Evolutionary conservation across 768 basidiomycete genomes (phyloP).

Genomic region (Hericium erinaceus): DNA sequence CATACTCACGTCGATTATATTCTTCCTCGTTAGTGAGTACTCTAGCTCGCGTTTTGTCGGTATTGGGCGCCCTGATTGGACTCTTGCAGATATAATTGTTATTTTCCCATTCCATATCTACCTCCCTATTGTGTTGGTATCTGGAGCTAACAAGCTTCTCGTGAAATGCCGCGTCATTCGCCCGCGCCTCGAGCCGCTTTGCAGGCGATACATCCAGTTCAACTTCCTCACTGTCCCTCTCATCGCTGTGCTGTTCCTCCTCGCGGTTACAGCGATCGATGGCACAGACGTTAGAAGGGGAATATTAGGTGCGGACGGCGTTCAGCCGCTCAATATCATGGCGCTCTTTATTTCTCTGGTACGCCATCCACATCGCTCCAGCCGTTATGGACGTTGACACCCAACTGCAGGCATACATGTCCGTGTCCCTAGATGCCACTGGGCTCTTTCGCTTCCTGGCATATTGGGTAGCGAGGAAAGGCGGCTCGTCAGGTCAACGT

Average conservation of each 20-base stretch:
- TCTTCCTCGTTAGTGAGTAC: slow-evolving; percentile 1
- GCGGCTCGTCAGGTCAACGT: slow-evolving; percentile 60
- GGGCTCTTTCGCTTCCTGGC: slow-evolving; percentile 83
- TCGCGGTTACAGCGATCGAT: slow-evolving; percentile 22
- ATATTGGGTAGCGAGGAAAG: slow-evolving; percentile 72
- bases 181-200: background rate
- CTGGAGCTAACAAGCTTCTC: background rate
- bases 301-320: slow-evolving; percentile 68
- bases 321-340: slow-evolving; percentile 89
- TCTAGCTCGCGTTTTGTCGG: background rate
- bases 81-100: slow-evolving; percentile 8
- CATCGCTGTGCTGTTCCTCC: slow-evolving; percentile 20
- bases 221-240: slow-evolving; percentile 25
- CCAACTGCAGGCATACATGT: slow-evolving; percentile 57
- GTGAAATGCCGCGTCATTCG: slow-evolving; percentile 8
- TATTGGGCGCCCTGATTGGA: background rate
- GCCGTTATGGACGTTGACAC: background rate
- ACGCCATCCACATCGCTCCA: slow-evolving; percentile 3
- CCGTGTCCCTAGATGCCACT: slow-evolving; percentile 83
- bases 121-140: slow-evolving; percentile 1
- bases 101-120: slow-evolving; percentile 13
- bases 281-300: slow-evolving; percentile 52
- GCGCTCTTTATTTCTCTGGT: slow-evolving; percentile 84
- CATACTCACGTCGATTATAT: background rate
- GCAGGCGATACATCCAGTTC: slow-evolving; percentile 14